Evolutionary conservation across 2,329 filamentous ascomycete species (phyloP).

Genomic region (Colletotrichum brevisporum): DNA sequence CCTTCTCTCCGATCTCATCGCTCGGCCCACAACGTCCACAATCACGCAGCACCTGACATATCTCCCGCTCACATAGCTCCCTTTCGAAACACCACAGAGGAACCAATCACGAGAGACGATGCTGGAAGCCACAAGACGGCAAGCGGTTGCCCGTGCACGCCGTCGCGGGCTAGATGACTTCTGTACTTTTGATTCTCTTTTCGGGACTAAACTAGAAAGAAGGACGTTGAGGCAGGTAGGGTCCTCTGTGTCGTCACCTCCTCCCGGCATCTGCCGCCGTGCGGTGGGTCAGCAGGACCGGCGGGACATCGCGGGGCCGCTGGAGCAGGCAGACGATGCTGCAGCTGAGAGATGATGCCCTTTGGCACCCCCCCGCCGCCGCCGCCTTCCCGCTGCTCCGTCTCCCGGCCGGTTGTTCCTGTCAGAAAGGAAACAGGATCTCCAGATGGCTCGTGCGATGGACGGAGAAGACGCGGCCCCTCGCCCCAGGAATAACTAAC

Average conservation of each 20-base stretch:
- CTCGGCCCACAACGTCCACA: neutral
- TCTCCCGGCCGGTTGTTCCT: constrained; percentile 1
- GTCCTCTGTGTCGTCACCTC: too few species aligned
- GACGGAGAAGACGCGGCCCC: too few species aligned
- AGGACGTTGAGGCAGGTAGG: too few species aligned
- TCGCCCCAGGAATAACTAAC: too few species aligned
- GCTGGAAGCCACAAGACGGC: neutral
- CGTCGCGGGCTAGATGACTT: too few species aligned
- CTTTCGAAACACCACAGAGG: constrained; percentile 4
- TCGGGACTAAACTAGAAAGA: too few species aligned
- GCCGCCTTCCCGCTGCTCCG: neutral
- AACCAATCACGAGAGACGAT: neutral
- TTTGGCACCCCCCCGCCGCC: neutral
- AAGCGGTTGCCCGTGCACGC: neutral
- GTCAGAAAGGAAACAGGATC: constrained; percentile 8
- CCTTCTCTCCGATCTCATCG: constrained; percentile 7
- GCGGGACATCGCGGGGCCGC: too few species aligned
- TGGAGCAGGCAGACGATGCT: too few species aligned
- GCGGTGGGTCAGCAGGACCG: too few species aligned
- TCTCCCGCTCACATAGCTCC: neutral
- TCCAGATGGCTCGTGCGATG: constrained; percentile 1
- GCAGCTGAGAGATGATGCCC: neutral
- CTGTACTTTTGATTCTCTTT: too few species aligned
- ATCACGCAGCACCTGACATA: neutral
- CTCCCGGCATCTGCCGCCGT: too few species aligned